Percentiles rank a stretch among this genome's conserved stretches.
Evolutionary conservation across 805 yeast genomes (phyloP).

Genomic region (Lachancea waltii): DNA sequence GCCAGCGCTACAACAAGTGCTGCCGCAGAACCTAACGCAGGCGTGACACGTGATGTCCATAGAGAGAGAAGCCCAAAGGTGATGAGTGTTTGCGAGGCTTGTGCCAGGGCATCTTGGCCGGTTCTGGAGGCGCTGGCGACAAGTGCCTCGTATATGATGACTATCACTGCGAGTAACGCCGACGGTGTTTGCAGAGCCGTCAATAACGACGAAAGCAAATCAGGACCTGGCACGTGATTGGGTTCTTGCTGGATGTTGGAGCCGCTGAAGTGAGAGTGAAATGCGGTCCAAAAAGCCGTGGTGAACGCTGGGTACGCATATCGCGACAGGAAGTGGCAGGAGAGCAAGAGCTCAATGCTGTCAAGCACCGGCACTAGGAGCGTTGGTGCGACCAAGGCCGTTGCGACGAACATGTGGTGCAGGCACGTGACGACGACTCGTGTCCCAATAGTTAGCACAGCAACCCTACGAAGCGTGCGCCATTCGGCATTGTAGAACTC

Average conservation of each 20-base stretch:
- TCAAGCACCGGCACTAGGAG: neutral
- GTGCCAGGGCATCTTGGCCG: neutral
- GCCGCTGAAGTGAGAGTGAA: neutral
- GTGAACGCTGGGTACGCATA: neutral
- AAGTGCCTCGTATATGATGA: too few species aligned
- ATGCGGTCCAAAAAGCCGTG: slow-evolving; percentile 2
- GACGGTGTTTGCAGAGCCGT: too few species aligned
- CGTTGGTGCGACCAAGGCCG: neutral
- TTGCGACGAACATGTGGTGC: too few species aligned
- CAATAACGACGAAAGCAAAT: too few species aligned
- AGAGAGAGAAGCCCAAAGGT: neutral
- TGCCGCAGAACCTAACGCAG: slow-evolving; percentile 1
- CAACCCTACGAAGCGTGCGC: neutral
- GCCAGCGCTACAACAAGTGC: neutral
- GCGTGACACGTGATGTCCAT: neutral
- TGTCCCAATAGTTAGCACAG: neutral
- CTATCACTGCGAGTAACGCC: too few species aligned
- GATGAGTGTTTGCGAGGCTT: neutral
- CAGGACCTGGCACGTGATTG: neutral
- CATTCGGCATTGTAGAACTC: neutral
- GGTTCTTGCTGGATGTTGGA: neutral
- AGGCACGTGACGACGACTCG: neutral
- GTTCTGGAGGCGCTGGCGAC: too few species aligned
- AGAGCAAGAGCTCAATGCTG: neutral
- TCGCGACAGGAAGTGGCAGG: slow-evolving; percentile 1